Evolutionary conservation across 106 monocot species (phyloP).

Genomic region (Acorus gramineus): DNA sequence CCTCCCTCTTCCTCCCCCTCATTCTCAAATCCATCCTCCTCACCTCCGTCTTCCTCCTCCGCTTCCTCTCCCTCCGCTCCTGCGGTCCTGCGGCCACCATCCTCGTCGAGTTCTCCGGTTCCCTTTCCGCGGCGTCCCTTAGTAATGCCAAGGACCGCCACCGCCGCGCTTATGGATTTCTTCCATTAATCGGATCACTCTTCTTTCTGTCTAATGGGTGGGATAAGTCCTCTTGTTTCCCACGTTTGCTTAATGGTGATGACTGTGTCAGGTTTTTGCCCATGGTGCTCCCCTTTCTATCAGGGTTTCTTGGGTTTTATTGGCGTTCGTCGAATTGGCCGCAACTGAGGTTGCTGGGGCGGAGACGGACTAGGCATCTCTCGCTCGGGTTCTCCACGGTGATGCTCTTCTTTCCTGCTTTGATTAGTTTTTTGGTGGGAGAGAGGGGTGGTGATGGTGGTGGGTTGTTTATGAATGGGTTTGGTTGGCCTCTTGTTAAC

Average conservation of each 20-base stretch:
- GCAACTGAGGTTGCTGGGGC: slow-evolving; percentile 40
- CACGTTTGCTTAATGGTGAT: slow-evolving; percentile 12
- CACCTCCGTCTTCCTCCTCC: slow-evolving; percentile 18
- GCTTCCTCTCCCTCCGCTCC: slow-evolving; percentile 18
- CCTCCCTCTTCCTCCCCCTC: slow-evolving; percentile 18
- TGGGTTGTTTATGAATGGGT: slow-evolving; percentile 11
- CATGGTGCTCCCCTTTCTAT: slow-evolving; percentile 55
- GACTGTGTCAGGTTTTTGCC: slow-evolving; percentile 25
- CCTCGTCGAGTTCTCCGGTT: slow-evolving; percentile 25
- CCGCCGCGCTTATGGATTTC: slow-evolving; percentile 14
- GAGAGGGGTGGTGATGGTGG: background rate
- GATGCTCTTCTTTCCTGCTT: slow-evolving; percentile 57
- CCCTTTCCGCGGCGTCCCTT: slow-evolving; percentile 24
- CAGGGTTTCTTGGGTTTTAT: slow-evolving; percentile 55
- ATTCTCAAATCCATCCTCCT: slow-evolving; percentile 32
- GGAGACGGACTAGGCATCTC: slow-evolving; percentile 25
- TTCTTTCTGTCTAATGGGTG: slow-evolving; percentile 33
- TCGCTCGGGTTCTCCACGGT: slow-evolving; percentile 47
- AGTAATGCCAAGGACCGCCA: background rate
- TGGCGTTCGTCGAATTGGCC: slow-evolving; percentile 36
- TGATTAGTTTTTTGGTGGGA: slow-evolving; percentile 20
- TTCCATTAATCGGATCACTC: slow-evolving; percentile 19
- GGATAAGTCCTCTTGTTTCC: slow-evolving; percentile 6
- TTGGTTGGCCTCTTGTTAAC: slow-evolving; percentile 71
- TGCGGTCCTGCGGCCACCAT: slow-evolving; percentile 24